Conservation (phyloP, 2,329 filamentous ascomycete genomes). For the Penicillium sp. region DNA sequence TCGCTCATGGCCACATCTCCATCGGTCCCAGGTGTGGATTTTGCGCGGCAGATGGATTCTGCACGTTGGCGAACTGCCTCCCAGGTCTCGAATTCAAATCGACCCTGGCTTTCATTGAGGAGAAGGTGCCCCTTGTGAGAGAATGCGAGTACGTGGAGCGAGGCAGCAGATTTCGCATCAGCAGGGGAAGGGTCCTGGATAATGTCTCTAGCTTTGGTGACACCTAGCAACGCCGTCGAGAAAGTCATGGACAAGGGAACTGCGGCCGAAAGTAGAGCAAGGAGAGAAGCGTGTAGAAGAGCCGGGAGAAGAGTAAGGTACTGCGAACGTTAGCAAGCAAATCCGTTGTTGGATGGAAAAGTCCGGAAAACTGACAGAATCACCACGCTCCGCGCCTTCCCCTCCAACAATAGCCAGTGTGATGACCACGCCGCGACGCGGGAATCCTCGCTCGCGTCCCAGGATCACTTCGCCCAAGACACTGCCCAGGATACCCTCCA, state of each 20-base stretch:
- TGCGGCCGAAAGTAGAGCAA: constrained; percentile 76
- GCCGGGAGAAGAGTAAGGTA: constrained; percentile 77
- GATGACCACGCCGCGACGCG: constrained; percentile 43
- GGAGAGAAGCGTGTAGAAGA: constrained; percentile 73
- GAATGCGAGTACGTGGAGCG: constrained; percentile 80
- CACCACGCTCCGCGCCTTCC: constrained; percentile 35
- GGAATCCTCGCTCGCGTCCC: constrained; percentile 43
- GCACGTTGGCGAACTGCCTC: constrained; percentile 65
- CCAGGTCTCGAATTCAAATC: constrained; percentile 74
- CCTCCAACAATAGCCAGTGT: constrained; percentile 44
- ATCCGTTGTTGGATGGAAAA: not conserved
- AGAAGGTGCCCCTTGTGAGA: constrained; percentile 70
- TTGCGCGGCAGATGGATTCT: constrained; percentile 61
- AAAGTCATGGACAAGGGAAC: constrained; percentile 74
- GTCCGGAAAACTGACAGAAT: constrained; percentile 35
- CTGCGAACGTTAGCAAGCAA: constrained; percentile 44
- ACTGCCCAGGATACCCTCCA: constrained; percentile 58
- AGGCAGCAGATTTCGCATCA: constrained; percentile 62
- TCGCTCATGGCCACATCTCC: constrained; percentile 48
- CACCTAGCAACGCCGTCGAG: constrained; percentile 62
- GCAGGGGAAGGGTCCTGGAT: constrained; percentile 61
- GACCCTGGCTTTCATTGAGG: constrained; percentile 76
- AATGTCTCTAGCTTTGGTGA: constrained; percentile 47
- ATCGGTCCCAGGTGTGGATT: constrained; percentile 34
- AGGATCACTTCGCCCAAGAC: constrained; percentile 42